Base-by-base conservation (phyloP, 768 basidiomycete genomes). In the Rhodotorula taiwanensis region DNA sequence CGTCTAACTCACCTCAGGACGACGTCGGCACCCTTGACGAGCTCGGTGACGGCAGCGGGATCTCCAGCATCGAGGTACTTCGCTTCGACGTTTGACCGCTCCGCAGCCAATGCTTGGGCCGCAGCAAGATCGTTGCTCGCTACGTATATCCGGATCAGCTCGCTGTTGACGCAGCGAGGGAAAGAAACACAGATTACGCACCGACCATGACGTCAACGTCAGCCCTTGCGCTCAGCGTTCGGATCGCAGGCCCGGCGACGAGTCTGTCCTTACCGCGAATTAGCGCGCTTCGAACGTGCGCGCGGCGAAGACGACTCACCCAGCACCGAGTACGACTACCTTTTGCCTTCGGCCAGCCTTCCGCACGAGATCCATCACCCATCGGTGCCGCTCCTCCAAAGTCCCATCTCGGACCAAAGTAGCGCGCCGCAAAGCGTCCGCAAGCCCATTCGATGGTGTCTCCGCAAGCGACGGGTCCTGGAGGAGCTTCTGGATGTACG, bases 181-280 rank as follows among this genome's bases (percentile, higher is more conserved):
- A 13, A 31, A 23, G 14, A 50, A 16, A 20, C 21, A 48, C 31
- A 39, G n/a, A n/a, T 28, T 47, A 81, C 85, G 72, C 65, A 91
- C 91, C 91, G 64, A 95, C 83, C 9, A 87, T 75, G 33, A 95
- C 75, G 58, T 85, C 80, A 0, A 92, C 77, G 67, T 89, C 86
- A 0, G 34, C 15, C 39, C 57, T 41, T 0, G 44, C 42, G 7
- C 59, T 50, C 72, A 95, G 80, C 71, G 86, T 82, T 55, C 87
- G 83, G 5, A 90, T 84, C 1, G 88, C 88, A 21, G 93, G 93
- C 4, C 86, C 86, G 8, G 91, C 89, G 25, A 97, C 93, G 84
- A 95, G 90, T 8, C 67, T 69, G 52, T 5, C 4, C 5, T 8
- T 2, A 4, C 3, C n/a, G n/a, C n/a, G n/a, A n/a, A n/a, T n/a